Conservation (phyloP, 1,284 basidiomycete species). For the Naganishia albida region DNA sequence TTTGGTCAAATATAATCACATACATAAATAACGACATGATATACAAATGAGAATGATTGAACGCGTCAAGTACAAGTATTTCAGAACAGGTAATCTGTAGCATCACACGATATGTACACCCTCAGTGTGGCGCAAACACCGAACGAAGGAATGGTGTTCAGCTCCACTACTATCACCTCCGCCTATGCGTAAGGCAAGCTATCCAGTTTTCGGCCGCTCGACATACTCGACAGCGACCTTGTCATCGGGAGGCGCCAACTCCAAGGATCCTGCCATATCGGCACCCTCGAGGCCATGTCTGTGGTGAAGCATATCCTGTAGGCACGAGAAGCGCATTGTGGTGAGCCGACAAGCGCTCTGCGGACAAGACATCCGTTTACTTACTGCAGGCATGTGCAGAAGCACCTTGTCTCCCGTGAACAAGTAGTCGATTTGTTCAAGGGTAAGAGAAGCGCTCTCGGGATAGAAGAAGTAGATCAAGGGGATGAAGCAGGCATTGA, state of each 20-base stretch:
- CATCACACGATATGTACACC: too few species aligned
- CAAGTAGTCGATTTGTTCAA: slow-evolving; percentile 39
- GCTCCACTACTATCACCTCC: too few species aligned
- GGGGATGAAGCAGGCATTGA: slow-evolving; percentile 45
- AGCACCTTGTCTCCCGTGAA: slow-evolving; percentile 30
- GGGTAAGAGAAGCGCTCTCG: slow-evolving; percentile 42
- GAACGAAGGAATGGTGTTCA: too few species aligned
- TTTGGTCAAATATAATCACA: too few species aligned
- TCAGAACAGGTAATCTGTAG: too few species aligned
- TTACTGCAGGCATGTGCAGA: slow-evolving; percentile 1
- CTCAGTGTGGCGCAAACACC: too few species aligned
- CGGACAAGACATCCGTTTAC: background rate
- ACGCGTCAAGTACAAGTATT: too few species aligned
- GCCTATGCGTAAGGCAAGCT: background rate
- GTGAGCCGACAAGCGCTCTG: background rate
- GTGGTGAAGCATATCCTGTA: slow-evolving; percentile 4
- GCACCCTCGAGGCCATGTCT: slow-evolving; percentile 18
- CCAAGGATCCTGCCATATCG: background rate
- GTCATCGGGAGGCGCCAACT: background rate
- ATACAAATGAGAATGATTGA: too few species aligned
- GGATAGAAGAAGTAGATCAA: slow-evolving; percentile 46
- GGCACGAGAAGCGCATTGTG: background rate
- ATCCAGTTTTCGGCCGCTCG: background rate
- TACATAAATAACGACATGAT: too few species aligned
- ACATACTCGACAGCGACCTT: slow-evolving; percentile 10